These are phyloP conservation scores for Vitis riparia DNA, from an alignment of 164 flowering plant species.

Conservation along the genomic window DNA sequence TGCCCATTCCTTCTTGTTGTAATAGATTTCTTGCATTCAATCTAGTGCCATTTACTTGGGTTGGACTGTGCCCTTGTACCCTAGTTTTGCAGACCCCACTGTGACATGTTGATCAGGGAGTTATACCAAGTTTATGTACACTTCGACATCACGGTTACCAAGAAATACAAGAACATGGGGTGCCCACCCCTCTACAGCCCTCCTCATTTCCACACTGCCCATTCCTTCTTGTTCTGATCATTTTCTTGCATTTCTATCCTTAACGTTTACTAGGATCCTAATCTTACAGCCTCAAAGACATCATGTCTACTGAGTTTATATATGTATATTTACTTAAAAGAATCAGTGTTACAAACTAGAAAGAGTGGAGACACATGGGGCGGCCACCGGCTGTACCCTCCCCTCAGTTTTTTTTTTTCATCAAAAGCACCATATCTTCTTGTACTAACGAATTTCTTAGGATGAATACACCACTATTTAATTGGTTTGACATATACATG, in stretches of 20 bases:
- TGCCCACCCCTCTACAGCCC: conserved; percentile 17
- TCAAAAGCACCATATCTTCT: too few species aligned
- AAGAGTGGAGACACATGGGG: too few species aligned
- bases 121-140: background rate
- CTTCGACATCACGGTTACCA: conserved; percentile 25
- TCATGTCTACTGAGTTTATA: background rate
- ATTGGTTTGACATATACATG: too few species aligned
- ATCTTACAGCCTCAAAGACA: too few species aligned
- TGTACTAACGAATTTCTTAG: too few species aligned
- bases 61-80: conserved; percentile 8
- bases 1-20: conserved; percentile 14
- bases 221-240: conserved; percentile 22
- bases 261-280: background rate
- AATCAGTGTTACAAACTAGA: too few species aligned
- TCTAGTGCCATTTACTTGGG: conserved; percentile 7
- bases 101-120: conserved; percentile 6
- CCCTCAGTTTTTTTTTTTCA: too few species aligned
- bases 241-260: background rate
- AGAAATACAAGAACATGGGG: conserved; percentile 38
- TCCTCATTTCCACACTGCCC: conserved; percentile 17
- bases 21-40: conserved; percentile 6
- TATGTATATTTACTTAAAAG: too few species aligned
- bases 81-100: conserved; percentile 11
- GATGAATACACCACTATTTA: too few species aligned
- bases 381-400: too few species aligned